Evolutionary conservation across 1,139 yeast genomes (phyloP).

Genomic region (Candida glucosophila): DNA sequence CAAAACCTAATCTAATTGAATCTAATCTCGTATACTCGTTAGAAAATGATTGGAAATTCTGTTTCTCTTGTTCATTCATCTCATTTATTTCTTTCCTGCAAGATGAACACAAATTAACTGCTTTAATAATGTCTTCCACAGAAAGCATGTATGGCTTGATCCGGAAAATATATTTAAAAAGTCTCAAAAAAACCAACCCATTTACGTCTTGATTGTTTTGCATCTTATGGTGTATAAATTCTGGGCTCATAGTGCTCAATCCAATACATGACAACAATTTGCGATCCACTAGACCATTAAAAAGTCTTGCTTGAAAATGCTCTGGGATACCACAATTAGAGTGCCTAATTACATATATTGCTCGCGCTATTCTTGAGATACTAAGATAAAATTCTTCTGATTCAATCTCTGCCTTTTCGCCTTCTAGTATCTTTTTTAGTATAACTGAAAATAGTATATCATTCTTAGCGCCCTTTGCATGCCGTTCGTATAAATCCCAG

Average conservation of each 20-base stretch:
- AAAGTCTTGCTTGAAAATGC: no score
- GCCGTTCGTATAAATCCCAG: slow-evolving; percentile 24
- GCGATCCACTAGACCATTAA: no score
- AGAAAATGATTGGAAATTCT: slow-evolving; percentile 2
- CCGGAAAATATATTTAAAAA: slow-evolving; percentile 3
- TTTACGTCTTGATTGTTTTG: background rate
- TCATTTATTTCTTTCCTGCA: no score
- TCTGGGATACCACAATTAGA: no score
- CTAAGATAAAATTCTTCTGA: no score
- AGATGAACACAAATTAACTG: no score
- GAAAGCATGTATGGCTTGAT: slow-evolving; percentile 1
- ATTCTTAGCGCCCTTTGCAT: slow-evolving; percentile 7
- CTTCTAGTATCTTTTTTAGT: slow-evolving; percentile 14
- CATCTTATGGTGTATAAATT: no score
- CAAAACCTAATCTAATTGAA: background rate
- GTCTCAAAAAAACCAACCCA: slow-evolving; percentile 2
- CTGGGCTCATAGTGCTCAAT: no score
- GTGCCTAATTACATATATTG: no score
- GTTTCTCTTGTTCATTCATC: slow-evolving; percentile 1
- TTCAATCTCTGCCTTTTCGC: slow-evolving; percentile 12
- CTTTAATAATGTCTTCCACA: background rate
- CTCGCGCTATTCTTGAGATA: no score
- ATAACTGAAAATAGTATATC: slow-evolving; percentile 9
- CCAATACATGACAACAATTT: no score
- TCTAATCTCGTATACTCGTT: slow-evolving; percentile 4